These are phyloP conservation scores for Miscanthus lutarioriparius DNA, from an alignment of 176 grass and related monocot genomes.

Conservation along the genomic window DNA sequence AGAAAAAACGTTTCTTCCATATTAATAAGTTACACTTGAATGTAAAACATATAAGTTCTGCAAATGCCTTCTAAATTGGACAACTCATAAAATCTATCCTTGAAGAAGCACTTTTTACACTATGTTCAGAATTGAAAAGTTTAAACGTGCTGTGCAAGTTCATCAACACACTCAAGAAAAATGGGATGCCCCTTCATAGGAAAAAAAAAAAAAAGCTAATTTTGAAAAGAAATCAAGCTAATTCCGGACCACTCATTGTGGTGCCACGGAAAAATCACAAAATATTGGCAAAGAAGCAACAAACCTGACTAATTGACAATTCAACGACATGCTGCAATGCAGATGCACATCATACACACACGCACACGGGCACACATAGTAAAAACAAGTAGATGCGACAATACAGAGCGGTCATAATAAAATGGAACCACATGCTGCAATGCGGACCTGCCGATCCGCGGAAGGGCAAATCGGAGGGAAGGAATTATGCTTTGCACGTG, in stretches of 20 bases:
- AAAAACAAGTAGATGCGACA: slow-evolving; percentile 17
- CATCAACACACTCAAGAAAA: slow-evolving; percentile 1
- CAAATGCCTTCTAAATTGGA: slow-evolving; percentile 11
- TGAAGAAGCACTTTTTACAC: background rate
- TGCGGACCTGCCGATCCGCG: background rate
- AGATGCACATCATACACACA: background rate
- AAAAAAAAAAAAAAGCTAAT: background rate
- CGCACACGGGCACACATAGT: background rate
- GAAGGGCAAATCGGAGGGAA: background rate
- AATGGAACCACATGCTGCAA: background rate
- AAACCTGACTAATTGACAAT: slow-evolving; percentile 5
- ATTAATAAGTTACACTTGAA: background rate
- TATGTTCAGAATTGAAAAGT: background rate
- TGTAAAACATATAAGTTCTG: background rate
- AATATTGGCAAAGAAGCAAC: background rate
- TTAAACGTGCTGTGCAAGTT: background rate
- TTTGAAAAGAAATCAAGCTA: background rate
- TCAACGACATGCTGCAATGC: background rate
- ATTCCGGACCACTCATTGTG: background rate
- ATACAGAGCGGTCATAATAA: background rate
- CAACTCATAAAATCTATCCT: background rate
- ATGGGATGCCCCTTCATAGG: background rate
- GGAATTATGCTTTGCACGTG: background rate
- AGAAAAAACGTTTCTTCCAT: slow-evolving; percentile 1
- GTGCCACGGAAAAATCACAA: background rate